These are phyloP conservation scores for Chenopodium berlandieri DNA, from an alignment of 148 eudicot genomes.

Conservation along the genomic window DNA sequence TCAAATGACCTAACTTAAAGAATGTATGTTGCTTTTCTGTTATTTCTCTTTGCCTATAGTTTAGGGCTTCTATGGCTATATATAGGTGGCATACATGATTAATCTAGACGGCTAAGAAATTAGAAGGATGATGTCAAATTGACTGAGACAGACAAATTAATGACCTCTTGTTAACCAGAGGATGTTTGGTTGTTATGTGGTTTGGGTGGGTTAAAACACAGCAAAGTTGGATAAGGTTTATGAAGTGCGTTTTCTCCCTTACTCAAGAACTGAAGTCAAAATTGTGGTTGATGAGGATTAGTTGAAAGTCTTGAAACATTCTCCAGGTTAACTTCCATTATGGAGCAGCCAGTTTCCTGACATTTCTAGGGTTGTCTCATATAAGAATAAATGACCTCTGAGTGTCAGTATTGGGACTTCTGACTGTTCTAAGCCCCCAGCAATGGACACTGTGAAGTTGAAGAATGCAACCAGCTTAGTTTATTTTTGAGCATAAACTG, in stretches of 20 bases:
- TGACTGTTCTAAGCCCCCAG: neutral
- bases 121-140: neutral
- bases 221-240: neutral
- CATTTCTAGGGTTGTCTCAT: neutral
- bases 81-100: neutral
- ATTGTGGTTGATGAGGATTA: neutral
- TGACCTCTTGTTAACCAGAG: neutral
- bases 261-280: neutral
- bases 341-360: neutral
- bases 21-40: neutral
- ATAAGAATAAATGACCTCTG: neutral
- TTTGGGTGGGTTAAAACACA: neutral
- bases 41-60: neutral
- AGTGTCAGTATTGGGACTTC: neutral
- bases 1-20: neutral
- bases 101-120: neutral
- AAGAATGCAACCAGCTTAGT: no score
- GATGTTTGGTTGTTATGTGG: neutral
- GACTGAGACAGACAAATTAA: neutral
- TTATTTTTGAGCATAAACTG: no score
- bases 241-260: neutral
- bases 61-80: neutral
- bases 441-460: neutral
- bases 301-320: no score
- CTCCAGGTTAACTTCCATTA: neutral